Conservation (phyloP, 129 eudicot species). For the Lonicera japonica region DNA sequence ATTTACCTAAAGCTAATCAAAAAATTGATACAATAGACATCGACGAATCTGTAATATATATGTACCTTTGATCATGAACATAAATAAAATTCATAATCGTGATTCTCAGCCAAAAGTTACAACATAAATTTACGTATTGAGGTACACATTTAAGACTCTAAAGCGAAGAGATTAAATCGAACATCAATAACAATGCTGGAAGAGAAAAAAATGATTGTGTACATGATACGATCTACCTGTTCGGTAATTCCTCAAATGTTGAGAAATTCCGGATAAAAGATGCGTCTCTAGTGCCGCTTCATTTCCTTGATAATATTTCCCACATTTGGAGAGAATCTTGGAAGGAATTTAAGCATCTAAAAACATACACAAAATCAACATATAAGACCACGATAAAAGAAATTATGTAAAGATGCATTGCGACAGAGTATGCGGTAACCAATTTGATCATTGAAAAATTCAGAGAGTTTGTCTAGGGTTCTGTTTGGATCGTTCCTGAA, state of each 20-base stretch:
- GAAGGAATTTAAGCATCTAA: conserved; percentile 84
- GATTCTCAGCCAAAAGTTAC: not conserved
- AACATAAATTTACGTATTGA: not conserved
- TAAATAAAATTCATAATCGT: not conserved
- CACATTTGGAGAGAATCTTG: conserved; percentile 83
- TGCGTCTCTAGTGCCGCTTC: conserved; percentile 67
- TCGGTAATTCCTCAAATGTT: not conserved
- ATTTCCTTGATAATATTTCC: conserved; percentile 70
- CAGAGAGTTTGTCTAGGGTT: not conserved
- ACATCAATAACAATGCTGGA: not conserved
- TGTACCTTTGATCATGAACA: not conserved
- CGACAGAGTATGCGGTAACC: too few species aligned
- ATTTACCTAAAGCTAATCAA: not conserved
- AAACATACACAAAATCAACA: conserved; percentile 18
- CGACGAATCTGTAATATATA: not conserved
- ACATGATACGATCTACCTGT: not conserved
- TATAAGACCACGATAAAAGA: not conserved
- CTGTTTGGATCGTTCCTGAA: too few species aligned
- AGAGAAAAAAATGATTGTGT: not conserved
- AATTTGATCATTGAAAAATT: not conserved
- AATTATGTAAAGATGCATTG: not conserved
- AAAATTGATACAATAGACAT: not conserved
- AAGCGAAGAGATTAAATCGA: conserved; percentile 19
- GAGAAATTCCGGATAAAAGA: not conserved
- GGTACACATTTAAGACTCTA: not conserved